These are phyloP conservation scores for Rhodosporidiobolus sp. DNA, from an alignment of 768 basidiomycete species.

Conservation along the genomic window DNA sequence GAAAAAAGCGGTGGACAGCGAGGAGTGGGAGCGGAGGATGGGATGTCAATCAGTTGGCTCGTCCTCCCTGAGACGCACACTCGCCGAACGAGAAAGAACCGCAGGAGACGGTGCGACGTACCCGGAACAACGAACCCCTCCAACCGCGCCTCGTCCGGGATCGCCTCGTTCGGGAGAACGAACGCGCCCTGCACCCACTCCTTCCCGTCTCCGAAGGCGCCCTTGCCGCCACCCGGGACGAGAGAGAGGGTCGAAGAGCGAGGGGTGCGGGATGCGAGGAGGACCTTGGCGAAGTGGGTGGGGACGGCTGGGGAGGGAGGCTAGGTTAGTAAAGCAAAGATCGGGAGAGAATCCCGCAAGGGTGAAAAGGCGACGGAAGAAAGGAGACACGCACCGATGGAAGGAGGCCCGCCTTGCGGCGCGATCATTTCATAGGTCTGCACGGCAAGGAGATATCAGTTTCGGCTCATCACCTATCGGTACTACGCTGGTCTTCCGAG, in stretches of 20 bases:
- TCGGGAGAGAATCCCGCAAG: not conserved
- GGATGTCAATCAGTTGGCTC: not conserved
- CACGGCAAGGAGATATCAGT: not conserved
- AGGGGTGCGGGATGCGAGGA: conserved; percentile 69
- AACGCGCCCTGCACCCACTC: conserved; percentile 90
- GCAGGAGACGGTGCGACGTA: conserved; percentile 48
- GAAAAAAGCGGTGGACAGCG: too few relatives aligned
- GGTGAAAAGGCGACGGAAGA: too few relatives aligned
- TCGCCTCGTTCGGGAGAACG: conserved; percentile 89
- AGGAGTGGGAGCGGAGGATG: too few relatives aligned
- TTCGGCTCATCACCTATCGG: too few relatives aligned
- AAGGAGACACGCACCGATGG: conserved; percentile 15
- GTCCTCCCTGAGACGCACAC: too few relatives aligned
- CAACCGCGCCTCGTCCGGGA: conserved; percentile 76
- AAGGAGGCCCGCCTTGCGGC: conserved; percentile 35
- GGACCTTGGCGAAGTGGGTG: conserved; percentile 96
- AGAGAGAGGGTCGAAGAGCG: conserved; percentile 2
- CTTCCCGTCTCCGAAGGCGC: conserved; percentile 33
- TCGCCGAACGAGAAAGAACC: not conserved
- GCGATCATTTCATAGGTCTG: conserved; percentile 96
- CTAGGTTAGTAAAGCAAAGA: too few relatives aligned
- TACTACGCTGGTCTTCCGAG: too few relatives aligned
- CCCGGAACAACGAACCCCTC: conserved; percentile 78
- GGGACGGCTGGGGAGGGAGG: conserved; percentile 64
- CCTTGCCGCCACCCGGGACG: not conserved